Base-by-base conservation (phyloP, 2,329 filamentous ascomycete genomes). In the Blastomyces silverae region DNA sequence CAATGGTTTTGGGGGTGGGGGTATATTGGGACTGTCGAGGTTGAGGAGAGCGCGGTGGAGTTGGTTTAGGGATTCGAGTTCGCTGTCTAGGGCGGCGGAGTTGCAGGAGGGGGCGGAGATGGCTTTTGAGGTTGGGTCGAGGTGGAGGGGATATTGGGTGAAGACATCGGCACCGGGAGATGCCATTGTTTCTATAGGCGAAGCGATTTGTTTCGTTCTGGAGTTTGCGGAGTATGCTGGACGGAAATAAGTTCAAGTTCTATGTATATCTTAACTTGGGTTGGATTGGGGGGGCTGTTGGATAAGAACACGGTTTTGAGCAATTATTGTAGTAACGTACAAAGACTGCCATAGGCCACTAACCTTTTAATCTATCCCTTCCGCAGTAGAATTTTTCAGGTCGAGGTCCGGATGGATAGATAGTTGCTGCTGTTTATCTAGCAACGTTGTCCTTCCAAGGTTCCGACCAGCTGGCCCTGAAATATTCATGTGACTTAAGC, bases 1-100 rank as follows among this genome's bases (percentile, higher is more conserved):
- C 67, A 97, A 88, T 66, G 92, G 92, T 53, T 96, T 84, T 0
- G 94, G 94, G 0, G 93, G 89, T 5, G 92, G 92, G 0, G 93
- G 93, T 25, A 91, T 83, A 66, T 85, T 83, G 6, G 88, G 85
- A 0, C 80, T 79, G 57, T 85, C 83, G 70, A 91, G 84, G 64
- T 78, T 78, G 71, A 94, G 81, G 66, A 97, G 85, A 55, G 89
- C 89, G 1, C 79, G 93, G 67, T 79, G 90, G 71, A 87, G 90
- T 64, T 93, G 97, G 84, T 92, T 92, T 0, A 83, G 82, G 71
- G 87, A 87, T 68, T 95, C 92, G 85, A 84, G 84, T 77, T 69
- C 67, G 17, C 58, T 31, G 39, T 55, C 57, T 17, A 70, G 72
- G 65, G 70, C 87, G 86, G 85, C 96, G 90, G 61, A 97, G 85